Evolutionary conservation across 2,329 filamentous ascomycete genomes (phyloP).

Genomic region (Teratosphaeriaceae sp.): DNA sequence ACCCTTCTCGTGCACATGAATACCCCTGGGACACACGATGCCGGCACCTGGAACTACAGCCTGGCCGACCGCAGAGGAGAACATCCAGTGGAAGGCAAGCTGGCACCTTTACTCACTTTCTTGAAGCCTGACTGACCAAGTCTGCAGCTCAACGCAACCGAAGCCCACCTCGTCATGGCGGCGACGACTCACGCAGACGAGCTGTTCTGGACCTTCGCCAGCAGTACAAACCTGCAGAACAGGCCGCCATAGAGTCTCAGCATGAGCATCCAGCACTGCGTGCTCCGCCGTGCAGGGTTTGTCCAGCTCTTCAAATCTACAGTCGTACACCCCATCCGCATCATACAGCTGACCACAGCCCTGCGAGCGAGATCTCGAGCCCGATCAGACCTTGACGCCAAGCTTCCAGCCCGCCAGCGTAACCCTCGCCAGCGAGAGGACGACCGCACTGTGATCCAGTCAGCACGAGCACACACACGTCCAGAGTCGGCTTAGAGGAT

Average conservation of each 20-base stretch:
- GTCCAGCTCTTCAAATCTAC: no score
- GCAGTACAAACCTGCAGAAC: constrained; percentile 36
- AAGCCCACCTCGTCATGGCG: constrained; percentile 35
- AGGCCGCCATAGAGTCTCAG: no score
- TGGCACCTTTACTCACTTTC: neutral
- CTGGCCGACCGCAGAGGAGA: constrained; percentile 30
- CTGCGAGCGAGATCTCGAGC: neutral
- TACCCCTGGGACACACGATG: constrained; percentile 47
- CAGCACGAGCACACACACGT: constrained; percentile 7
- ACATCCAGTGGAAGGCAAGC: constrained; percentile 37
- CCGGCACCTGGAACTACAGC: constrained; percentile 47
- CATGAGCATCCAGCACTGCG: no score
- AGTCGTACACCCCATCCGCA: no score
- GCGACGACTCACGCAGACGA: constrained; percentile 27
- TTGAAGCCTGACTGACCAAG: neutral
- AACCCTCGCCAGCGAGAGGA: constrained; percentile 25
- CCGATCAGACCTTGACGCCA: neutral
- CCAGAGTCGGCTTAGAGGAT: constrained; percentile 28
- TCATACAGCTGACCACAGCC: neutral
- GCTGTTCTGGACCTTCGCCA: constrained; percentile 45
- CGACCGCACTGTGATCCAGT: neutral
- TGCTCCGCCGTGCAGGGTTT: no score
- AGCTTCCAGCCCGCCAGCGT: constrained; percentile 25
- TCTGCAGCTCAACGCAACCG: constrained; percentile 35
- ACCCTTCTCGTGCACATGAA: constrained; percentile 42